A percentile compares a stretch with the other conserved stretches of the same genome.
phyloP scores from a whole-genome alignment of 331 rosid species.

The Rosa hybrid region DNA sequence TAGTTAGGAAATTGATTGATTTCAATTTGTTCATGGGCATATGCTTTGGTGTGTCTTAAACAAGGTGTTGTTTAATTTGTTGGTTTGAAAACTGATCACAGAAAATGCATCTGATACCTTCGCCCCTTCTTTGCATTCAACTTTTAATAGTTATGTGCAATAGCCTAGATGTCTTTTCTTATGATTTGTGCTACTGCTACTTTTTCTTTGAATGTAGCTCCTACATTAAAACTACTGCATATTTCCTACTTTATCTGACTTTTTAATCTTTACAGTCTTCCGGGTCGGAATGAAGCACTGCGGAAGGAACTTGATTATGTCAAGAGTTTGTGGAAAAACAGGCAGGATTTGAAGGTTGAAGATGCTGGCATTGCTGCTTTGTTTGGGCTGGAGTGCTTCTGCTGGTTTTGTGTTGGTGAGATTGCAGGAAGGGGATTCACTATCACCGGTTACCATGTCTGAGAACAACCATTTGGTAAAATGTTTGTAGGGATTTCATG shows the following conservation, averaged over 20 bases:
- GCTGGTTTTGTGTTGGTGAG: slow-evolving; percentile 95
- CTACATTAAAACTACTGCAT: background rate
- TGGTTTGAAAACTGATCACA: background rate
- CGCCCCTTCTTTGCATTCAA: background rate
- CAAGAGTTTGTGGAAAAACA: slow-evolving; percentile 82
- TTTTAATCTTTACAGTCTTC: slow-evolving; percentile 60
- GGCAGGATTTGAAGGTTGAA: slow-evolving; percentile 82
- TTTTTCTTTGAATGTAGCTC: background rate
- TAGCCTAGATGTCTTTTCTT: background rate
- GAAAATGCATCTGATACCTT: background rate
- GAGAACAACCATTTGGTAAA: slow-evolving; percentile 37
- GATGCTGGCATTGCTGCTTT: slow-evolving; percentile 90
- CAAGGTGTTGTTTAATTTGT: background rate
- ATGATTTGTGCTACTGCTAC: background rate
- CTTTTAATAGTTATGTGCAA: background rate
- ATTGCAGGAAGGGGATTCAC: slow-evolving; percentile 97
- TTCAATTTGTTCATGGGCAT: background rate
- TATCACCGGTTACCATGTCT: slow-evolving; percentile 82
- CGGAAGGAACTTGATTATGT: slow-evolving; percentile 83
- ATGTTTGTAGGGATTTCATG: slow-evolving; percentile 35
- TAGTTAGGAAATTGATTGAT: background rate
- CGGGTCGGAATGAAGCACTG: slow-evolving; percentile 66
- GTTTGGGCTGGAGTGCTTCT: slow-evolving; percentile 91
- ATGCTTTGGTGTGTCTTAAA: background rate
- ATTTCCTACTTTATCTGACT: background rate